Base-by-base conservation (phyloP, 306 rosid species). In the Cucurbita ficifolia region DNA sequence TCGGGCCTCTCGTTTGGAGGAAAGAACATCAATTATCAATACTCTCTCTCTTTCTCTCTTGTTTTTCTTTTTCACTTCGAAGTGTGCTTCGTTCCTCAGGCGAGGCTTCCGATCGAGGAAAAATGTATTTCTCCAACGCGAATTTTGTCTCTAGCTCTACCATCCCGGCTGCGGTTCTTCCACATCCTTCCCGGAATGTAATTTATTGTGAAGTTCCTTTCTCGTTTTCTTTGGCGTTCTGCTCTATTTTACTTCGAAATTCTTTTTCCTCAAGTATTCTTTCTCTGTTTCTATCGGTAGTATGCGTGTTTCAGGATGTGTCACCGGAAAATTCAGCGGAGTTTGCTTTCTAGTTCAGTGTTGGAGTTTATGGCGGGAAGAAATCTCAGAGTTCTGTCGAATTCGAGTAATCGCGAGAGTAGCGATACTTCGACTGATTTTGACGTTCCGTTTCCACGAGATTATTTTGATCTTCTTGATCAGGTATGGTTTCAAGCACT, bases 401-500 rank as follows among this genome's bases (percentile, higher is more conserved):
- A 62, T 70, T 86, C 87, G 76, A 84, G 70, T 72, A 78, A 84
- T 0, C 79, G 85, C 56, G 88, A 43, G 39, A 65, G 81, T 33
- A 74, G 83, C 72, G 81, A 64, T 63, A 74, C 80, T 12, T 84
- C 93, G 12, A 70, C 84, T 49, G 88, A 70, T 10, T 55, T 76
- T 48, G 88, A 89, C 75, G 89, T 85, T 19, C 82, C 88, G 49
- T 80, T 94, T 75, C 98, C 97, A 57, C 54, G 38, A 29, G 96
- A 94, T 83, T 94, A 94, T 68, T 52, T 87, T 51, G 84, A 90
- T 76, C 98, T 94, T 84, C 90, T 94, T 48, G 80, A 87, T 75
- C 98, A 90, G 79, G 98, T 89, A 71, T 73, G 77, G 12, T 69
- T 81, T 73, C 18, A 10, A 62, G 61, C 39, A 4, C 43, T 76